phyloP scores from a whole-genome alignment of 2,329 filamentous ascomycete species.

The Diaporthe caulivora region DNA sequence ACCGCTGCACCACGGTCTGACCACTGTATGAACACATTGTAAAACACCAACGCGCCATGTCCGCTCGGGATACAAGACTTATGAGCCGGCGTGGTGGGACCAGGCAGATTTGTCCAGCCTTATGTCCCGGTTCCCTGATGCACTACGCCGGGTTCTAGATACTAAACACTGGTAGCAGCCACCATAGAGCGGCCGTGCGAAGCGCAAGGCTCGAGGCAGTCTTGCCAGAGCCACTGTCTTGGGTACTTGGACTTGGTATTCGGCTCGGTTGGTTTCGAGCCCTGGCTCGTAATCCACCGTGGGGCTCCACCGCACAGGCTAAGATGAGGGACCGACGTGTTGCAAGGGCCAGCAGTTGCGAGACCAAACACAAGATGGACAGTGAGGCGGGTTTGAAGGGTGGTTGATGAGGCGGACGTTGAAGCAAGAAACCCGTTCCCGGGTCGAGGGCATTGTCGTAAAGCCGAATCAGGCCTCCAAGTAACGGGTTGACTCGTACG shows the following conservation, averaged over 20 bases:
- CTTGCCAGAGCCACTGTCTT: not conserved
- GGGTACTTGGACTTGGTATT: not conserved
- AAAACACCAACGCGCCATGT: not conserved
- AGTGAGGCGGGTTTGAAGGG: not conserved
- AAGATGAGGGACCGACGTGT: conserved; percentile 14
- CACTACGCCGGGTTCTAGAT: not conserved
- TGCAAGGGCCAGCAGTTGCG: not conserved
- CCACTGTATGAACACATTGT: not conserved
- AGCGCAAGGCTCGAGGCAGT: conserved; percentile 3
- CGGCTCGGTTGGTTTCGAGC: conserved; percentile 30
- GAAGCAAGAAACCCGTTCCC: not conserved
- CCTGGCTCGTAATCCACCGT: conserved; percentile 25
- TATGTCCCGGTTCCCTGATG: conserved; percentile 11
- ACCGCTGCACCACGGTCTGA: not conserved
- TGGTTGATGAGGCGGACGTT: not conserved
- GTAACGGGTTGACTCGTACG: conserved; percentile 20
- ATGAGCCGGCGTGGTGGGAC: not conserved
- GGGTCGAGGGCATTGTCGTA: conserved; percentile 11
- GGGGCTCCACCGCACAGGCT: conserved; percentile 21
- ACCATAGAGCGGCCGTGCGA: conserved; percentile 16
- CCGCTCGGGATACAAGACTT: not conserved
- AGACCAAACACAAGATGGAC: not conserved
- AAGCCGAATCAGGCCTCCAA: conserved; percentile 9
- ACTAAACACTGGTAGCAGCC: not conserved
- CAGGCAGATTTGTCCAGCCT: conserved; percentile 8